Base-by-base conservation (phyloP, 495 filamentous ascomycete species). In the Cudoniella acicularis region DNA sequence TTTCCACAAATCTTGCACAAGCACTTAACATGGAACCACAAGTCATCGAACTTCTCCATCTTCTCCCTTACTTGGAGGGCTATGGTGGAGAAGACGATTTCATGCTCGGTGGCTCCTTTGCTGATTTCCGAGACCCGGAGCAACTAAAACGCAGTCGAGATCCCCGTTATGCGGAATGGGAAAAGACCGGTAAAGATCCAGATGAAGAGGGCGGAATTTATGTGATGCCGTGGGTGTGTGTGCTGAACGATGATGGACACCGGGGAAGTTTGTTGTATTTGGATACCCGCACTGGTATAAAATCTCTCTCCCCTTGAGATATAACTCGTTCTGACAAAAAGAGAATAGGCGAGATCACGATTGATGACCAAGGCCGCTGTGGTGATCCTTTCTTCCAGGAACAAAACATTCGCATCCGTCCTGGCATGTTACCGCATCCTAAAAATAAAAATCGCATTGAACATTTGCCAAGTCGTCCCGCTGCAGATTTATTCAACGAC, bases 41-140 rank as follows among this genome's bases (percentile, higher is more conserved):
- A 22, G 27, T 45, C 26, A 51, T 58, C 30, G 4, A 36, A 13
- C 46, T 58, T 11, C 48, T 58, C 3, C n/a, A 58, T 18, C 46
- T 42, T 17, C 47, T 58, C 17, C 55, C 55, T 40, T 58, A 58
- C 21, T 25, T 58, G 16, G 27, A 50, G 17, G 55, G 55, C 16
- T 26, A 25, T 8, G 6, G 26, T 8, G 46, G 46, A 20, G 54
- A 56, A 36, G 54, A 56, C 36, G 54, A 56, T 10, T 56, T 56
- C 54, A 56, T 56, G 10, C 42, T 56, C 18, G 21, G 36, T 17
- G 54, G 54, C 6, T 25, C 13, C 10, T 56, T 56, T 49, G 54
- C 54, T 10, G 54, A 56, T 49, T 50, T 58, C 18, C 40, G 55
- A 22, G 16, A 42, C 9, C n/a, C 22, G 10, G 47, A 24, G 1